A percentile compares a stretch with the other conserved stretches of the same genome.
Conservation (phyloP, 2,329 filamentous ascomycete species). For the Anthostomella pinea region DNA sequence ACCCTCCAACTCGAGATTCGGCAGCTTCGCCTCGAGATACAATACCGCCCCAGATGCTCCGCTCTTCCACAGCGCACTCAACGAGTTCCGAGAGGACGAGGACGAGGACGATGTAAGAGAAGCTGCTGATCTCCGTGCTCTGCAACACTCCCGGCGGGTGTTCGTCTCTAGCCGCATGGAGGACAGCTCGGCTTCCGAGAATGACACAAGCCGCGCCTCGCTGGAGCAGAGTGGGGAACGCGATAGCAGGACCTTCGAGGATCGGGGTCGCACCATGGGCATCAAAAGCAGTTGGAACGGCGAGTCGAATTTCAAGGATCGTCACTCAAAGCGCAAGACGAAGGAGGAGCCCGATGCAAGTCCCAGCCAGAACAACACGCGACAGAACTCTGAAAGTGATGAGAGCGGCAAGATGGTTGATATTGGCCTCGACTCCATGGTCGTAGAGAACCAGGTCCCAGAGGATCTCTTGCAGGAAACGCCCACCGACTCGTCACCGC, state of each 20-base stretch:
- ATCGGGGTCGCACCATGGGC: constrained; percentile 47
- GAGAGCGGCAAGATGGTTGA: constrained; percentile 74
- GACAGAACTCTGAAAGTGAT: constrained; percentile 33
- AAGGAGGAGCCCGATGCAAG: constrained; percentile 37
- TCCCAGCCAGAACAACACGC: constrained; percentile 25
- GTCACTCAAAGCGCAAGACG: constrained; percentile 39
- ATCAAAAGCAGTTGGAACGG: constrained; percentile 67
- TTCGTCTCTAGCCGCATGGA: constrained; percentile 81
- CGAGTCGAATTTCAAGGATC: constrained; percentile 42
- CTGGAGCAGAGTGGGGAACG: constrained; percentile 54
- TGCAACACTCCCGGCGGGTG: constrained; percentile 85
- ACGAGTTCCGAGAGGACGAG: constrained; percentile 89
- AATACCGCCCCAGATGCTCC: constrained; percentile 75
- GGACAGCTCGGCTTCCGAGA: constrained; percentile 81
- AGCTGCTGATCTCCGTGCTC: constrained; percentile 87
- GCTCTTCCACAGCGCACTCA: constrained; percentile 88
- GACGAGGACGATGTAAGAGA: constrained; percentile 92
- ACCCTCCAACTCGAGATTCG: constrained; percentile 67
- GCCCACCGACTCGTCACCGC: constrained; percentile 51
- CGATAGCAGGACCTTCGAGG: constrained; percentile 42
- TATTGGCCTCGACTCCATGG: constrained; percentile 72
- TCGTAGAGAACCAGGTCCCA: constrained; percentile 58
- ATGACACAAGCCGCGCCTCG: constrained; percentile 59
- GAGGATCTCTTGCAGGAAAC: constrained; percentile 57
- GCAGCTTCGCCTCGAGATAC: constrained; percentile 80